phyloP scores from a whole-genome alignment of 495 filamentous ascomycete species.

The Evernia prunastri region DNA sequence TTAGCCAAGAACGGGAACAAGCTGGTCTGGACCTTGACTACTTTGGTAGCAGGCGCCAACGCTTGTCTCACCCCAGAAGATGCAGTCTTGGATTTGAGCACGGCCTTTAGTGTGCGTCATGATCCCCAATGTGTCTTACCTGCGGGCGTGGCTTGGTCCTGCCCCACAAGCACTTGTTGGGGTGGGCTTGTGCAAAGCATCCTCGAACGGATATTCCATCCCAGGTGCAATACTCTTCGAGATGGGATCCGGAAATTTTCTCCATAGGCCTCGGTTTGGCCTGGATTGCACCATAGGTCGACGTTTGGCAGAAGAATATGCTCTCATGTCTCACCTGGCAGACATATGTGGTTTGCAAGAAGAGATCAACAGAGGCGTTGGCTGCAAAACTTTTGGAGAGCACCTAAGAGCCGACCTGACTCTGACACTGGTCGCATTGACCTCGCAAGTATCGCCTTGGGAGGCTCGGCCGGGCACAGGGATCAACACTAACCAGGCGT shows the following conservation, averaged over 20 bases:
- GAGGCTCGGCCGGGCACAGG: too few relatives aligned
- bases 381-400: neutral
- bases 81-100: neutral
- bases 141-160: neutral
- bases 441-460: neutral
- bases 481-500: too few relatives aligned
- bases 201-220: neutral
- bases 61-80: neutral
- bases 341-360: neutral
- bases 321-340: neutral
- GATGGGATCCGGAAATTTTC: neutral
- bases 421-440: neutral
- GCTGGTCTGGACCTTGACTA: neutral
- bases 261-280: neutral
- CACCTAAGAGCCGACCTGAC: neutral
- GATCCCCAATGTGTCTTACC: neutral
- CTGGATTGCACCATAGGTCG: neutral
- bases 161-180: neutral
- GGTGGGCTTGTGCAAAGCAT: neutral
- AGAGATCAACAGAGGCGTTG: neutral
- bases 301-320: neutral
- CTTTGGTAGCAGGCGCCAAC: slow-evolving; percentile 1
- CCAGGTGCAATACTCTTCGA: neutral
- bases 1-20: neutral
- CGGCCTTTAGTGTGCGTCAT: neutral